phyloP scores from a whole-genome alignment of 2,329 filamentous ascomycete species.

The Colletotrichum kahawae region DNA sequence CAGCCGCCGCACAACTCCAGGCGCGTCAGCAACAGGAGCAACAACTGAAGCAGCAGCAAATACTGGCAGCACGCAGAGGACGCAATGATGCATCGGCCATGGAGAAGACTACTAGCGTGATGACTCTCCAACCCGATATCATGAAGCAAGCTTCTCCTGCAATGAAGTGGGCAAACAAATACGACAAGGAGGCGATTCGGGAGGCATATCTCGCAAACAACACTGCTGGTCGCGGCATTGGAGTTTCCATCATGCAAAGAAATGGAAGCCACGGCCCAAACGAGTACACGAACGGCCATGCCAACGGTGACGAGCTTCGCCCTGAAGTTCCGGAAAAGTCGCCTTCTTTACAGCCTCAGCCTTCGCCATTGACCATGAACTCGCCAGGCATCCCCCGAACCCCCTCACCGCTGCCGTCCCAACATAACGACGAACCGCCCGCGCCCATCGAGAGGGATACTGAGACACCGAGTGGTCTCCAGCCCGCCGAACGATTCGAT shows the following conservation, averaged over 20 bases:
- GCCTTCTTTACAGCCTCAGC: slow-evolving; percentile 30
- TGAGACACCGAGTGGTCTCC: slow-evolving; percentile 36
- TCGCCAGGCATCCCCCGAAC: slow-evolving; percentile 8
- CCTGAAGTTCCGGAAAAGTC: slow-evolving; percentile 50
- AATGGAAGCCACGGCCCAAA: slow-evolving; percentile 37
- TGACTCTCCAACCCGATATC: slow-evolving; percentile 86
- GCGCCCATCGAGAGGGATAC: slow-evolving; percentile 41
- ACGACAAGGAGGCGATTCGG: slow-evolving; percentile 87
- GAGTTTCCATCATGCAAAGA: slow-evolving; percentile 48
- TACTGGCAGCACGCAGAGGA: slow-evolving; percentile 49
- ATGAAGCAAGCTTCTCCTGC: slow-evolving; percentile 88
- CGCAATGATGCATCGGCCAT: slow-evolving; percentile 63
- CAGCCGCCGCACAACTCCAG: slow-evolving; percentile 84
- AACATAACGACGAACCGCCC: slow-evolving; percentile 23
- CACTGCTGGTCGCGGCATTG: slow-evolving; percentile 71
- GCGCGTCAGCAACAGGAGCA: slow-evolving; percentile 69
- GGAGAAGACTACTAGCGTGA: slow-evolving; percentile 85
- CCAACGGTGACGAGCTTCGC: slow-evolving; percentile 35
- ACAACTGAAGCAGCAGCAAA: slow-evolving; percentile 36
- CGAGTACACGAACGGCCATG: slow-evolving; percentile 33
- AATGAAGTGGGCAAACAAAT: slow-evolving; percentile 96
- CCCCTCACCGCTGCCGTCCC: slow-evolving; percentile 1
- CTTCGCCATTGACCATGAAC: slow-evolving; percentile 29
- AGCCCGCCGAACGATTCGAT: slow-evolving; percentile 39
- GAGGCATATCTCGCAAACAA: slow-evolving; percentile 83